Evolutionary conservation across 2,329 filamentous ascomycete species (phyloP).

Genomic region (Lithohypha guttulata): DNA sequence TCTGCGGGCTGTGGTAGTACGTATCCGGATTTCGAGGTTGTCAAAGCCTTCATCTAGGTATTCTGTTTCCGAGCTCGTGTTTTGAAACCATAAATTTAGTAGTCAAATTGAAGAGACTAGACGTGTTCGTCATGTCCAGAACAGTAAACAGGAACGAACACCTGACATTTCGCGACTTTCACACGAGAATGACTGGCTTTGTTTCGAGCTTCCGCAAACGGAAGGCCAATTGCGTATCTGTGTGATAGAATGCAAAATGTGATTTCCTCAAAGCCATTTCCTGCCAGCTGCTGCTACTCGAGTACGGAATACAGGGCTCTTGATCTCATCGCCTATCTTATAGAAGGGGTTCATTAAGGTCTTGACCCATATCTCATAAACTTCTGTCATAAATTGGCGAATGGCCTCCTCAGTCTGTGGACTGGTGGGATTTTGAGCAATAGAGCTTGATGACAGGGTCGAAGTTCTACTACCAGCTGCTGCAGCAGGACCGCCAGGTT

Average conservation of each 20-base stretch:
- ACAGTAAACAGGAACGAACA: too few relatives aligned
- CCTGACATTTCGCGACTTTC: too few relatives aligned
- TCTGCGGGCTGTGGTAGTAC: too few relatives aligned
- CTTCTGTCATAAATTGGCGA: constrained; percentile 84
- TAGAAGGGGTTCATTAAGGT: constrained; percentile 97
- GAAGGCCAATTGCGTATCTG: constrained; percentile 3
- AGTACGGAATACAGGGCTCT: constrained; percentile 72
- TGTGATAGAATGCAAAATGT: neutral
- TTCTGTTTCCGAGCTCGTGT: too few relatives aligned
- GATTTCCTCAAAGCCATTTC: constrained; percentile 64
- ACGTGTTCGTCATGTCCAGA: too few relatives aligned
- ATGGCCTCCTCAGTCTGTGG: constrained; percentile 92
- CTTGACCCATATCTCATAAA: constrained; percentile 96
- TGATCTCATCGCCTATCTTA: constrained; percentile 69
- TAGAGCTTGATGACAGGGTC: constrained; percentile 47
- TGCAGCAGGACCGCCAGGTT: constrained; percentile 45
- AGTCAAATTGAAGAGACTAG: too few relatives aligned
- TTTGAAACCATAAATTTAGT: too few relatives aligned
- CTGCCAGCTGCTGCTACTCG: constrained; percentile 78
- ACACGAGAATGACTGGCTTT: too few relatives aligned
- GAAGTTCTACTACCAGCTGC: constrained; percentile 26
- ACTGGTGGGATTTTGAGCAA: constrained; percentile 73
- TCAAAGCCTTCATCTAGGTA: too few relatives aligned
- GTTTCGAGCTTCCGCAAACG: too few relatives aligned
- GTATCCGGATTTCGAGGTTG: too few relatives aligned